Conservation (phyloP, 768 basidiomycete genomes). For the Tylopilus balloui region DNA sequence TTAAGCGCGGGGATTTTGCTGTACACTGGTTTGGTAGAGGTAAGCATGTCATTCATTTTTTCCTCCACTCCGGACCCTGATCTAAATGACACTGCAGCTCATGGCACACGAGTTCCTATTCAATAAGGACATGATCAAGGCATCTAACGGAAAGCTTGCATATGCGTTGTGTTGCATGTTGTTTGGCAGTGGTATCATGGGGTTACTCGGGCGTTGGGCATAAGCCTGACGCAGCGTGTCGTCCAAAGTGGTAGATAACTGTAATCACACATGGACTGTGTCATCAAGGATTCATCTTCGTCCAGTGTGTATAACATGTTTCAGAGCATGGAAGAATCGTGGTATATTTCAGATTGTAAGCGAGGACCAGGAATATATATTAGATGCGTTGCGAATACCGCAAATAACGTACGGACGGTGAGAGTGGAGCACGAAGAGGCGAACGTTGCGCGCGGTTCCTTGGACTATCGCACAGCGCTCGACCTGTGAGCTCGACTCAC, state of each 20-base stretch:
- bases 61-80: neutral
- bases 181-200: slow-evolving; percentile 86
- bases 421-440: no score
- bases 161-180: slow-evolving; percentile 78
- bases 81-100: slow-evolving; percentile 43
- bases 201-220: slow-evolving; percentile 87
- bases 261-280: neutral
- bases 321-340: no score
- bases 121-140: slow-evolving; percentile 79
- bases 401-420: no score
- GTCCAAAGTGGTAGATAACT: neutral
- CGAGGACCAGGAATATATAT: no score
- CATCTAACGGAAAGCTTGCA: slow-evolving; percentile 55
- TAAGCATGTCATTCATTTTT: slow-evolving; percentile 22
- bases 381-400: no score
- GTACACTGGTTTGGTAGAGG: slow-evolving; percentile 85
- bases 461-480: no score
- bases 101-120: slow-evolving; percentile 95
- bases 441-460: no score
- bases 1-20: slow-evolving; percentile 84
- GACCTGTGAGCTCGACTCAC: no score
- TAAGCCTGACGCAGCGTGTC: slow-evolving; percentile 28
- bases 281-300: neutral
- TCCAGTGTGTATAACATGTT: no score
- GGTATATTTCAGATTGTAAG: no score